These are phyloP conservation scores for Prinsepia uniflora DNA, from an alignment of 306 rosid species.

Conservation along the genomic window DNA sequence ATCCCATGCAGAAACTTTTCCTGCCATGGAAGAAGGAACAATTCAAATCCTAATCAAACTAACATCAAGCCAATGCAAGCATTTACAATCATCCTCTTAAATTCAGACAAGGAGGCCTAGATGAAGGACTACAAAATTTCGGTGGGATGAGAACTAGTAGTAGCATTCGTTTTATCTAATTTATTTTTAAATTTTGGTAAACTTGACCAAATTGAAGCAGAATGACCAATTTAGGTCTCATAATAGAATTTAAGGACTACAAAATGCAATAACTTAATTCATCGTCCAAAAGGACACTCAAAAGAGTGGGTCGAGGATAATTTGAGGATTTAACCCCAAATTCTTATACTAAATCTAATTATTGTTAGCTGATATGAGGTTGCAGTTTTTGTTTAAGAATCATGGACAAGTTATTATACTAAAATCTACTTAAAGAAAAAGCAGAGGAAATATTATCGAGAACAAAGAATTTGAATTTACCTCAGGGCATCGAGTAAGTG, in stretches of 20 bases:
- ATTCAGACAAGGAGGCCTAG: no score
- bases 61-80: not conserved
- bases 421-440: not conserved
- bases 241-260: no score
- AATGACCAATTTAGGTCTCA: no score
- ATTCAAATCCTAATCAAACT: not conserved
- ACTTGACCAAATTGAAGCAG: no score
- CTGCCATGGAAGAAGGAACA: constrained; percentile 37
- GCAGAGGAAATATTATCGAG: not conserved
- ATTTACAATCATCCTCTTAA: not conserved
- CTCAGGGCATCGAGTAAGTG: constrained; percentile 72
- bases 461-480: constrained; percentile 27
- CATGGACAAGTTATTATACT: not conserved
- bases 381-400: not conserved
- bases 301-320: no score
- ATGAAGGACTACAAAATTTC: no score
- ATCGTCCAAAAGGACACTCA: no score
- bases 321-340: not conserved
- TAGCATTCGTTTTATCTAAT: no score
- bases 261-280: no score
- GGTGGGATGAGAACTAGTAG: no score
- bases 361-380: not conserved
- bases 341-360: not conserved
- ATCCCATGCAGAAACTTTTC: constrained; percentile 54
- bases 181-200: no score